Conservation (phyloP, 2,329 filamentous ascomycete species). For the Trichoderma semiorbis region DNA sequence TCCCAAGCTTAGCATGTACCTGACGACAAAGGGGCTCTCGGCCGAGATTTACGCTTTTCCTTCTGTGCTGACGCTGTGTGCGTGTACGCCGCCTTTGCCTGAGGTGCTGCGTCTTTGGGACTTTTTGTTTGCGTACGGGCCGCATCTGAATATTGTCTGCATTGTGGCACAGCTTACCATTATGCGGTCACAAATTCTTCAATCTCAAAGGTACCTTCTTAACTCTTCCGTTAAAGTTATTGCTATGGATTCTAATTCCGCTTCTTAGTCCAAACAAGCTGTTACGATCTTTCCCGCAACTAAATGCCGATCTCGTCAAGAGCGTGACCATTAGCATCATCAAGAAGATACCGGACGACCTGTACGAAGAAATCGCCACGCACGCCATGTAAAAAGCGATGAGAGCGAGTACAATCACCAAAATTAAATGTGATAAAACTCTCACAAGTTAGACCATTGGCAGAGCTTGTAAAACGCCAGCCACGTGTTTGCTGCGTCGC, state of each 20-base stretch:
- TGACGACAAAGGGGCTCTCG: conserved; percentile 81
- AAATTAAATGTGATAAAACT: not conserved
- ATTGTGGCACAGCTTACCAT: conserved; percentile 93
- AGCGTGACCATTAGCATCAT: conserved; percentile 81
- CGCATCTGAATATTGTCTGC: conserved; percentile 91
- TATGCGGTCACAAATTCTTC: conserved; percentile 78
- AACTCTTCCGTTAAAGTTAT: not conserved
- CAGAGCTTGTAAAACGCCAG: not conserved
- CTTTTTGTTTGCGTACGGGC: conserved; percentile 92
- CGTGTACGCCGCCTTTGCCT: conserved; percentile 89
- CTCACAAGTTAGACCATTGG: not conserved
- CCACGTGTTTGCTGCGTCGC: not conserved
- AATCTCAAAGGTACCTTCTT: conserved; percentile 67
- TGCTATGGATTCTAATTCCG: conserved; percentile 24
- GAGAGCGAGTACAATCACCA: not conserved
- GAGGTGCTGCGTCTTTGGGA: conserved; percentile 95
- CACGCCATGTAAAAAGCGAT: conserved; percentile 64
- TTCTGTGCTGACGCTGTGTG: conserved; percentile 88
- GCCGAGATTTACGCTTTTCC: conserved; percentile 97
- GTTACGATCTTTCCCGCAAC: conserved; percentile 77
- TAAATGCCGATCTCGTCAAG: conserved; percentile 82
- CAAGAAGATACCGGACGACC: conserved; percentile 82
- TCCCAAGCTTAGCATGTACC: conserved; percentile 76
- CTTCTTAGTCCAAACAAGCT: conserved; percentile 78
- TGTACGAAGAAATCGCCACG: conserved; percentile 84